Evolutionary conservation across 441 rosid species (phyloP).

Genomic region (Gossypium schwendimanii): DNA sequence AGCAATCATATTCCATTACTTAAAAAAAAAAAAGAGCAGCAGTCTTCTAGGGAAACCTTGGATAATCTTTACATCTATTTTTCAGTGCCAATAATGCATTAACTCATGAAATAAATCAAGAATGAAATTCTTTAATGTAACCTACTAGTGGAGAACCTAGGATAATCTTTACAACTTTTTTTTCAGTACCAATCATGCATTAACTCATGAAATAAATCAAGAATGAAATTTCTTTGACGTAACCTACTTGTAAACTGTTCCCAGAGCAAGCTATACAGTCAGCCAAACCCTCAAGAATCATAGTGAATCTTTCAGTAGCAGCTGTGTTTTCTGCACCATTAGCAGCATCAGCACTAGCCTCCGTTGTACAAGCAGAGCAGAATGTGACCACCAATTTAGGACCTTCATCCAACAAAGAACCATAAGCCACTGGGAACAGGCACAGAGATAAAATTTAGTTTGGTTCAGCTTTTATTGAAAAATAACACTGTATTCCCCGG

Average conservation of each 20-base stretch:
- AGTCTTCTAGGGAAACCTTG: not conserved
- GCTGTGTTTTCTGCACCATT: conserved; percentile 26
- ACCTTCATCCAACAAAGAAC: conserved; percentile 39
- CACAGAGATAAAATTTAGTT: not conserved
- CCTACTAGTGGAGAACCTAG: conserved; percentile 25
- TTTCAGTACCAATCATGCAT: not conserved
- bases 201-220: not conserved
- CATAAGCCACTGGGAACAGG: conserved; percentile 11
- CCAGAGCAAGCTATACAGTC: conserved; percentile 53
- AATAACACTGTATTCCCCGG: not conserved
- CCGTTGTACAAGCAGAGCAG: conserved; percentile 36
- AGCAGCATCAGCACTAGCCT: conserved; percentile 26
- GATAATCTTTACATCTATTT: not conserved
- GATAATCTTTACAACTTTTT: not conserved
- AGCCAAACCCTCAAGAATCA: conserved; percentile 65
- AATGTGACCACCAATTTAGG: conserved; percentile 52
- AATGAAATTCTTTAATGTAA: not conserved
- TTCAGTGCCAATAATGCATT: not conserved
- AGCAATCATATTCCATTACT: conserved; percentile 9
- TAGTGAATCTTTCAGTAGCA: conserved; percentile 25
- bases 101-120: not conserved
- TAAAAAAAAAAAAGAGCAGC: not conserved
- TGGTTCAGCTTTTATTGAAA: not conserved
- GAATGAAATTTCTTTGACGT: not conserved
- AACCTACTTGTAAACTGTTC: conserved; percentile 33